Base-by-base conservation (phyloP, 306 rosid genomes). In the Gastrolobium bilobum region DNA sequence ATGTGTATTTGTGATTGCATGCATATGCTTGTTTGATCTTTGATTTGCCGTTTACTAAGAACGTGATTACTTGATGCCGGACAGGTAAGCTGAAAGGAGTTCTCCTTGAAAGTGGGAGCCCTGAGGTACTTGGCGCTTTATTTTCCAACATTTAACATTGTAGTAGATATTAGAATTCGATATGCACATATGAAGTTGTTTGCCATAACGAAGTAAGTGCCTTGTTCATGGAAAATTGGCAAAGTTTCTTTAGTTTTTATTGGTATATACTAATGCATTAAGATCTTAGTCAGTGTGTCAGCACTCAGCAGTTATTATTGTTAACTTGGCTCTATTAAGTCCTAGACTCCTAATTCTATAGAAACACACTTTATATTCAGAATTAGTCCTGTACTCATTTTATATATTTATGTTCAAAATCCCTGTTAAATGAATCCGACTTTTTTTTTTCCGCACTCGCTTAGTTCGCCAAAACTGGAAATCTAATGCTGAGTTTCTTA, bases 41-140 rank as follows among this genome's bases (percentile, higher is more conserved):
- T 77, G 75, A 54, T 73, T 60, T 66, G 67, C 47, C 8, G n/a
- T 57, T 76, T 76, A 59, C 76, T 81, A 37, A 70, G 42, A 82
- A 80, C 58, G 60, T 66, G 66, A 59, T 71, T 76, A 71, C 52
- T 68, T 76, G 71, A 59, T 81, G 64, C 52, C 3, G 42, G 57
- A 15, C 93, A 91, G 99, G 92, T 77, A 92, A 90, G 89, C 85
- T 95, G 65, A 95, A 91, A 82, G 98, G 99, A 80, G 94, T 95
- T 86, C 90, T 95, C 52, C 85, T 95, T 71, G 97, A 95, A 86
- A 95, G 97, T 58, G 99, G 97, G 79, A 95, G 92, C 71, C 80
- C 97, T 3, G 93, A 92, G 98, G 99, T 95, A 92, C 30, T 31
- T 59, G 65, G 65, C 58, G 26, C 52, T 7, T 75, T 53, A 44